Percentiles rank a stretch among this genome's conserved stretches.
Evolutionary conservation across 352 stramenopile genomes (phyloP).

Genomic region (Phytophthora pluvialis): DNA sequence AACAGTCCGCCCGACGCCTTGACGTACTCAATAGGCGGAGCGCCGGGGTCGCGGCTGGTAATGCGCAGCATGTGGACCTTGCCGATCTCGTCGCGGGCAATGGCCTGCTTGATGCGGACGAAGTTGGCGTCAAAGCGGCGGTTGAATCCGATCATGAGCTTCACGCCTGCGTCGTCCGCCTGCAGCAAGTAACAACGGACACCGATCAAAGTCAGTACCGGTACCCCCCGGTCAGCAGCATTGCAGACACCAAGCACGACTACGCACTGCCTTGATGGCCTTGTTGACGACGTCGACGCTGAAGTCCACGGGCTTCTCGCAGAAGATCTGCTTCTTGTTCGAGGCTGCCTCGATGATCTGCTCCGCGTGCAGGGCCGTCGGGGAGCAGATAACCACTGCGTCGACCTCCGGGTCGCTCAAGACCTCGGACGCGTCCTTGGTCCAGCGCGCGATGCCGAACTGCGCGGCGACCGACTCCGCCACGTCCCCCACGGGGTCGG

Average conservation of each 20-base stretch:
- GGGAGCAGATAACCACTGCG: conserved; percentile 97
- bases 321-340: conserved; percentile 95
- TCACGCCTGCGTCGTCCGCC: conserved; percentile 72
- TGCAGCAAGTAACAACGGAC: conserved; percentile 11
- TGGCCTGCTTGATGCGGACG: conserved; percentile 80
- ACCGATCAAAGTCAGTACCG: conserved; percentile 33
- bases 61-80: conserved; percentile 87
- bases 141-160: conserved; percentile 96
- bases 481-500: conserved; percentile 41
- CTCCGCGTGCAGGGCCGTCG: conserved; percentile 92
- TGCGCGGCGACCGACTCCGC: conserved; percentile 28
- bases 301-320: conserved; percentile 95
- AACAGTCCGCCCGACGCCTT: conserved; percentile 91
- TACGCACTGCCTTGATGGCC: conserved; percentile 53
- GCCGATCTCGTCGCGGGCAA: conserved; percentile 89
- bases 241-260: neutral
- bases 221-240: neutral
- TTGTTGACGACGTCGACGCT: conserved; percentile 71
- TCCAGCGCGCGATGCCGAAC: conserved; percentile 66
- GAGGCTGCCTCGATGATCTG: conserved; percentile 94
- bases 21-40: conserved; percentile 55
- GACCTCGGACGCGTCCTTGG: conserved; percentile 84
- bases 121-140: conserved; percentile 96
- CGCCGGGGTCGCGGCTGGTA: conserved; percentile 61
- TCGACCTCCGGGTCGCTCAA: conserved; percentile 93